A percentile compares a stretch with the other conserved stretches of the same genome.
These are phyloP conservation scores for Aspergillus ostianus DNA, from an alignment of 495 filamentous ascomycete species.

Conservation along the genomic window DNA sequence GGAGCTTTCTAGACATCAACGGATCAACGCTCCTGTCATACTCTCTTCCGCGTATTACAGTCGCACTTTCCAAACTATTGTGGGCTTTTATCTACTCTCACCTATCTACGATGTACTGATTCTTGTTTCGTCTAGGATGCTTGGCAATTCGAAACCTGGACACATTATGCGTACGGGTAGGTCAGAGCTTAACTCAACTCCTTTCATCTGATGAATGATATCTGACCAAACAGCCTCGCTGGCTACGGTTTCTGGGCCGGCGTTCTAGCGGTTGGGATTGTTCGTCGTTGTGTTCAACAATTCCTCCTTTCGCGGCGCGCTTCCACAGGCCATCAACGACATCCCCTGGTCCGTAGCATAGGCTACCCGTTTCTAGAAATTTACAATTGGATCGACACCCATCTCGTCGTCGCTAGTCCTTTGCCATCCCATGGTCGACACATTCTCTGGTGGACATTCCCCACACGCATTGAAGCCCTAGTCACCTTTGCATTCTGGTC, in stretches of 20 bases:
- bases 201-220: not conserved
- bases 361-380: slow-evolving; percentile 2
- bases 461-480: slow-evolving; percentile 40
- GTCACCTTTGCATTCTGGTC: slow-evolving; percentile 40
- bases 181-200: not conserved
- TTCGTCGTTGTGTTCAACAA: slow-evolving; percentile 22
- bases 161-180: slow-evolving; percentile 39
- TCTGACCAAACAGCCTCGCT: slow-evolving; percentile 3
- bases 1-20: slow-evolving; percentile 24
- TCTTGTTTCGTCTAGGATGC: slow-evolving; percentile 21
- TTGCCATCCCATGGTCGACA: slow-evolving; percentile 25
- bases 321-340: not conserved
- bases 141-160: slow-evolving; percentile 38
- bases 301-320: not conserved
- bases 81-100: slow-evolving; percentile 10
- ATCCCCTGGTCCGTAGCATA: not conserved
- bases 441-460: slow-evolving; percentile 38
- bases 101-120: not conserved
- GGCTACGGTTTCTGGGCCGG: slow-evolving; percentile 37
- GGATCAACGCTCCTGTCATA: slow-evolving; percentile 26
- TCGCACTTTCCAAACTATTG: slow-evolving; percentile 35
- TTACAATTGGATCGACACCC: slow-evolving; percentile 29
- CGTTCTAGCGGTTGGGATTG: slow-evolving; percentile 27
- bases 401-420: slow-evolving; percentile 37
- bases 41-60: slow-evolving; percentile 31